Evolutionary conservation across 345 rosid species (phyloP), one percentile per base, ranked within the genome.

Genomic region (Turritis glabra): DNA sequence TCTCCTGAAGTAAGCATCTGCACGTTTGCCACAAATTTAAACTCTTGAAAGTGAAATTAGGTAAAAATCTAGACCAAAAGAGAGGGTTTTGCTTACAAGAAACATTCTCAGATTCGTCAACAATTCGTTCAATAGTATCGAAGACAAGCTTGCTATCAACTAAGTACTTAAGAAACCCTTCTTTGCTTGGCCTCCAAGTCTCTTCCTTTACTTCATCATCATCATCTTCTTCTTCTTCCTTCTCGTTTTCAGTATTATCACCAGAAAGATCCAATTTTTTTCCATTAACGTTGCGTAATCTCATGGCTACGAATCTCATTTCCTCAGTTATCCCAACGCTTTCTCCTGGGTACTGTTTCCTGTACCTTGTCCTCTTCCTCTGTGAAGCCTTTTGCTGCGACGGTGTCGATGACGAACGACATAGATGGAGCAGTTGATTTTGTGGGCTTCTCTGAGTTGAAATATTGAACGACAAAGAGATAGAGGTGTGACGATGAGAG

Each of bases 241-340:
- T 58, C 11, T 78, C 56, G 25, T 8, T 61, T 18, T 77, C 77
- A 29, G 51, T 59, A 1, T 55, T 73, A 5, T 53, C 75, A 15
- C n/a, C 23, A 32, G 22, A 33, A n/a, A 77, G 21, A 61, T 67
- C 58, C 63, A 77, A 48, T 61, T 79, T 83, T 51, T 82, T 87
- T 22, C 95, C 95, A 22, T 85, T 87, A 50, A 82, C 57, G 74
- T 94, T 91, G 48, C 95, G 95, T 68, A 91, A 91, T 76, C 86
- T 81, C 98, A 90, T 88, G 8, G 98, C 95, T 11, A 94, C 95
- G 75, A 94, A 94, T 77, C 97, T 86, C 97, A 94, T 88, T 83
- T 94, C 98, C 82, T 86, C 95, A 13, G 96, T 87, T 44, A 91
- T 91, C 1, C 98, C 98, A 56, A 79, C 71, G 80, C 27, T 79